These are phyloP conservation scores for Chaetomiaceae sp. DNA, from an alignment of 2,329 filamentous ascomycete species.

Conservation along the genomic window DNA sequence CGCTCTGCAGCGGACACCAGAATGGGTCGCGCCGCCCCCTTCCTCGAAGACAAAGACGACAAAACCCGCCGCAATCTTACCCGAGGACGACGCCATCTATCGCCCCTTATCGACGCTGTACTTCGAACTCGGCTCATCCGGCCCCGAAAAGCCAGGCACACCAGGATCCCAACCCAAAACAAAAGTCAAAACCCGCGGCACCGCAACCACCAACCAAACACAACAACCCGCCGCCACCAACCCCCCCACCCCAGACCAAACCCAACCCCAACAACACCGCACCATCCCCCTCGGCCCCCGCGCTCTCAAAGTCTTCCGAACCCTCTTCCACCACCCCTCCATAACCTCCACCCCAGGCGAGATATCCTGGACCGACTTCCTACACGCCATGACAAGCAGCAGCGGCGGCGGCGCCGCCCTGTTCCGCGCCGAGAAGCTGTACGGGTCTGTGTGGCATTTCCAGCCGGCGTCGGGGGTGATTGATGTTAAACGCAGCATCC, in stretches of 20 bases:
- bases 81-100: not conserved
- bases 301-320: conserved; percentile 33
- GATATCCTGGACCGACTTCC: conserved; percentile 48
- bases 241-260: not conserved
- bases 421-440: conserved; percentile 51
- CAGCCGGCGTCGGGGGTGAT: conserved; percentile 33
- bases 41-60: not conserved
- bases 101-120: conserved; percentile 27
- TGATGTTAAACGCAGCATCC: conserved; percentile 46
- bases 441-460: conserved; percentile 59
- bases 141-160: not conserved
- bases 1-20: conserved; percentile 42
- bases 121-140: conserved; percentile 9
- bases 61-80: not conserved
- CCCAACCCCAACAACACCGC: not conserved
- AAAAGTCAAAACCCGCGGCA: conserved; percentile 23
- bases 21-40: conserved; percentile 39
- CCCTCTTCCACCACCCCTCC: conserved; percentile 38
- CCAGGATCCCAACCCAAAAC: conserved; percentile 3
- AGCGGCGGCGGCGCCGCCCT: too few relatives aligned
- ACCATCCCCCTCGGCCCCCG: conserved; percentile 27
- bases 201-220: not conserved
- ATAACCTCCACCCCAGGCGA: conserved; percentile 40
- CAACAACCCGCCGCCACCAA: not conserved
- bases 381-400: conserved; percentile 45